phyloP scores from a whole-genome alignment of 352 stramenopile species.

The Elongisporangium anandrum region DNA sequence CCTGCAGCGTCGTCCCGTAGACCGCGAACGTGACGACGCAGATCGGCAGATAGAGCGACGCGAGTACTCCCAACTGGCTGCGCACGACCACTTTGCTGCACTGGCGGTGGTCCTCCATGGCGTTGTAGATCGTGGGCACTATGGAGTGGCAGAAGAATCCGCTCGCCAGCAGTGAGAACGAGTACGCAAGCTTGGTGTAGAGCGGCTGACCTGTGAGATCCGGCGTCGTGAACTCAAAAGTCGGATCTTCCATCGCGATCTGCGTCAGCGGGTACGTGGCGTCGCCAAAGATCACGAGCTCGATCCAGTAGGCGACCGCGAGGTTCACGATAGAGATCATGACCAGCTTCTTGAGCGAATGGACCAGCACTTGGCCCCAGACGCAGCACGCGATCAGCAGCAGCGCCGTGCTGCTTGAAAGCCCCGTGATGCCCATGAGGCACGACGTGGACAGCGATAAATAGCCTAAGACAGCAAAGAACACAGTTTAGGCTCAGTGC shows the following conservation, averaged over 20 bases:
- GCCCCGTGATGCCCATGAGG: conserved; percentile 53
- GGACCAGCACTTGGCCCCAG: conserved; percentile 67
- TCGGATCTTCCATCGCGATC: conserved; percentile 52
- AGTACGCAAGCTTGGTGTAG: conserved; percentile 66
- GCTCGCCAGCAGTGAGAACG: conserved; percentile 56
- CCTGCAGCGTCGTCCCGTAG: conserved; percentile 68
- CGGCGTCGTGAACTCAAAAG: conserved; percentile 63
- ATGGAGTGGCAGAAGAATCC: conserved; percentile 70
- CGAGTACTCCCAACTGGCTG: conserved; percentile 47
- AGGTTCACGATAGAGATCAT: conserved; percentile 68
- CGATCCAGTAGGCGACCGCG: conserved; percentile 76
- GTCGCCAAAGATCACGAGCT: conserved; percentile 76
- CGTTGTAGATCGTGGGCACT: conserved; percentile 73
- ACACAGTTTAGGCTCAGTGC: not conserved
- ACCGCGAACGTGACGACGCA: conserved; percentile 75
- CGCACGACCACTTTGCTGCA: conserved; percentile 42
- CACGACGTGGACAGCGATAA: conserved; percentile 51
- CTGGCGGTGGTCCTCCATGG: conserved; percentile 55
- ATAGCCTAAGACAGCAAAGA: conserved; percentile 19
- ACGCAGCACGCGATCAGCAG: conserved; percentile 40
- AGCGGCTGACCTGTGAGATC: conserved; percentile 50
- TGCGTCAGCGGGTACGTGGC: conserved; percentile 81
- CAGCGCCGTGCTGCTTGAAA: conserved; percentile 52
- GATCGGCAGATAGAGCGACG: conserved; percentile 63
- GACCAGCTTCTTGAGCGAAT: conserved; percentile 52